Evolutionary conservation across 805 yeast genomes (phyloP).

Genomic region (Suhomyces xylopsoci): DNA sequence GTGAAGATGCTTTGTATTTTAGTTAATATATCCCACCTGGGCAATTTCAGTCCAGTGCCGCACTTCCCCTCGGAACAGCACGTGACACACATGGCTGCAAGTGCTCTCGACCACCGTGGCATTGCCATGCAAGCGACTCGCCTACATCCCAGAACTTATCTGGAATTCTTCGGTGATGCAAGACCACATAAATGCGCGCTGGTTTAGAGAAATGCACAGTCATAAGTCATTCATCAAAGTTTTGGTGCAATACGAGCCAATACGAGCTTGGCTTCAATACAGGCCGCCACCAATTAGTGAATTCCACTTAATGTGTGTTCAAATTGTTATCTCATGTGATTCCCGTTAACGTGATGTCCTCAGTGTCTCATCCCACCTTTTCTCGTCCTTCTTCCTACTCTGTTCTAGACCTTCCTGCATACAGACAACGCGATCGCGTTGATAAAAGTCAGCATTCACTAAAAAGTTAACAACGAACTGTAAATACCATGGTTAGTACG

Average conservation of each 20-base stretch:
- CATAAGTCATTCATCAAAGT: too few relatives aligned
- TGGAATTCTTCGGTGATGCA: too few relatives aligned
- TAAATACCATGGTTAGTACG: slow-evolving; percentile 5
- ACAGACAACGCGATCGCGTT: background rate
- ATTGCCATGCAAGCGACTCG: too few relatives aligned
- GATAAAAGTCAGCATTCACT: background rate
- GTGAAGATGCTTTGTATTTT: background rate
- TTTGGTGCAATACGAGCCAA: too few relatives aligned
- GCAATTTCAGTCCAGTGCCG: background rate
- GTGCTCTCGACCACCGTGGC: background rate
- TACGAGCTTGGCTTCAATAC: too few relatives aligned
- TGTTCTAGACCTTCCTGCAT: background rate
- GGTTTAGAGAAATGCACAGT: too few relatives aligned
- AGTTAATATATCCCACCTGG: background rate
- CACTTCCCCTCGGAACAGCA: background rate
- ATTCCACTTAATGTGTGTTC: background rate
- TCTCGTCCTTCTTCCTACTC: background rate
- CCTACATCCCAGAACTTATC: too few relatives aligned
- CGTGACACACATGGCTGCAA: background rate
- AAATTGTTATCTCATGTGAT: too few relatives aligned
- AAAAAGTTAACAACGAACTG: background rate
- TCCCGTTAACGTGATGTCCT: too few relatives aligned
- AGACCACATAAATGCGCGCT: too few relatives aligned
- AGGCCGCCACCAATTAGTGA: background rate
- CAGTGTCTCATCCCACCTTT: too few relatives aligned